Conservation (phyloP, 257 asterid genomes). For the Solanum virginianum region DNA sequence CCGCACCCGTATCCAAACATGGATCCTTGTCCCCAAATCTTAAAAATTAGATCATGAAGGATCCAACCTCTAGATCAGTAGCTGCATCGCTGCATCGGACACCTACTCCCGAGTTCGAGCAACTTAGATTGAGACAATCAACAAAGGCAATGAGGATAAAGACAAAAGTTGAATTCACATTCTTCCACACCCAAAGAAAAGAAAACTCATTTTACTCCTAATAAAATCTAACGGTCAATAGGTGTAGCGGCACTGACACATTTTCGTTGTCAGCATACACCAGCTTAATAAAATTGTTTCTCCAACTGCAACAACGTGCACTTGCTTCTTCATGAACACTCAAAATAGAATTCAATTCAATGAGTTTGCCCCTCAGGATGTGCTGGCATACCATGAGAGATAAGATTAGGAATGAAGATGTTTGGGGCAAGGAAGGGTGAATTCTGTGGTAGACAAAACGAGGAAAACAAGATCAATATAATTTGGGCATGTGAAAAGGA, state of each 20-base stretch:
- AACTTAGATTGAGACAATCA: too few species aligned
- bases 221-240: not conserved
- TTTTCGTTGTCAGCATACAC: not conserved
- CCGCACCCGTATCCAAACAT: too few species aligned
- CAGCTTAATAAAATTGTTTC: not conserved
- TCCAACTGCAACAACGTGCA: not conserved
- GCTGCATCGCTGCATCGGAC: fast-evolving
- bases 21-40: too few species aligned
- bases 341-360: not conserved
- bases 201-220: not conserved
- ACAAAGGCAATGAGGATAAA: not conserved
- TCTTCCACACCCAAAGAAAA: not conserved
- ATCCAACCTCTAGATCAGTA: too few species aligned
- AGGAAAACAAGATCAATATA: not conserved
- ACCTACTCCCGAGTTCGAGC: too few species aligned
- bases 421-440: not conserved
- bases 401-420: not conserved
- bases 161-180: not conserved
- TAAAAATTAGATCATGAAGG: too few species aligned
- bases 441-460: not conserved
- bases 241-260: not conserved
- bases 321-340: not conserved
- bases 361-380: not conserved
- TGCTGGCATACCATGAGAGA: not conserved
- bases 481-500: not conserved